Conservation (phyloP, 345 rosid species). For the Combretum micranthum region DNA sequence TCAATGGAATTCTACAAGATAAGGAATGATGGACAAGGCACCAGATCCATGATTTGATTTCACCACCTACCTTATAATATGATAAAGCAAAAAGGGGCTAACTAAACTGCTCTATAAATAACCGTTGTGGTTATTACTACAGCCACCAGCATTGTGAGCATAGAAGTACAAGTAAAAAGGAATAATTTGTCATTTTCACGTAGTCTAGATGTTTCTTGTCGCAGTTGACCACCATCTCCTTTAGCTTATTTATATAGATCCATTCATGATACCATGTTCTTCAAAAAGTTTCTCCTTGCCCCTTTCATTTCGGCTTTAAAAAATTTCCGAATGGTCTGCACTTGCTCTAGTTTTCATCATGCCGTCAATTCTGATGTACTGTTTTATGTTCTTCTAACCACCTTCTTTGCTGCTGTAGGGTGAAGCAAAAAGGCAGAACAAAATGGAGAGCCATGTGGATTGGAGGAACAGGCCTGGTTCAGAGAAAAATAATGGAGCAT, state of each 20-base stretch:
- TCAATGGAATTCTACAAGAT: too few species aligned
- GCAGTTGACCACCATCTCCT: constrained; percentile 32
- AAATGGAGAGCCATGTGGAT: constrained; percentile 58
- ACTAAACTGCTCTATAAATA: too few species aligned
- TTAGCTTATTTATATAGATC: constrained; percentile 19
- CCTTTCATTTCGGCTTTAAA: constrained; percentile 4
- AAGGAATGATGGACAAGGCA: too few species aligned
- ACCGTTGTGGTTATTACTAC: too few species aligned
- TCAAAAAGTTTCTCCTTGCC: constrained; percentile 1
- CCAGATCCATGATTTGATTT: too few species aligned
- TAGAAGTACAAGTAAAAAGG: background rate
- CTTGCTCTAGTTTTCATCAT: background rate
- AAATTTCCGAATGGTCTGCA: constrained; percentile 1
- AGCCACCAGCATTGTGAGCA: background rate
- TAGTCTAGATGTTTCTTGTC: constrained; percentile 45
- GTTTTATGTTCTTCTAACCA: constrained; percentile 4
- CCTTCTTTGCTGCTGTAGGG: constrained; percentile 27
- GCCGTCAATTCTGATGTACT: background rate
- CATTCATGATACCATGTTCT: constrained; percentile 4
- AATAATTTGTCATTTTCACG: constrained; percentile 19
- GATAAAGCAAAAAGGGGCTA: too few species aligned
- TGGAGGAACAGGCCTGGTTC: constrained; percentile 64
- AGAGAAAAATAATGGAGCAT: constrained; percentile 66
- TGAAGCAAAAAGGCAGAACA: constrained; percentile 23
- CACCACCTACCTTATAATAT: too few species aligned